phyloP scores from a whole-genome alignment of 1,139 yeast species.

The Candida tunisiensis region DNA sequence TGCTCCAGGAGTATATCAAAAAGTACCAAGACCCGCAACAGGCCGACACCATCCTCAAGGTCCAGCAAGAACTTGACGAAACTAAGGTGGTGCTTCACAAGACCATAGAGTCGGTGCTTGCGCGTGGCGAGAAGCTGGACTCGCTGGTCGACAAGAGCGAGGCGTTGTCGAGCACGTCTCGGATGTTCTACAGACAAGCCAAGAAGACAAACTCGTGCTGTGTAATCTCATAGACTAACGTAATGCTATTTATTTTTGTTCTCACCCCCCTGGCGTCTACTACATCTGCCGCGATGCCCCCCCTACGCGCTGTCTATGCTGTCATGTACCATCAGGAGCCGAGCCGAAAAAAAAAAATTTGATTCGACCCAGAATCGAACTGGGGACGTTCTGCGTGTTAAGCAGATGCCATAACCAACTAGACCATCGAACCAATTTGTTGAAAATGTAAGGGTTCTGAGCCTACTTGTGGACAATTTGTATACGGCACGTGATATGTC shows the following conservation, averaged over 20 bases:
- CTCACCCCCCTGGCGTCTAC: no score
- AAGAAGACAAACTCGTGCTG: conserved; percentile 97
- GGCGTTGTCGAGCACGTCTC: conserved; percentile 72
- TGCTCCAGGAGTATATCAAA: conserved; percentile 50
- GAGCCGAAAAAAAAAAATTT: conserved; percentile 12
- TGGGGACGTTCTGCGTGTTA: conserved; percentile 99
- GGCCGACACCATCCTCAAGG: conserved; percentile 94
- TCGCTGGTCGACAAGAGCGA: conserved; percentile 90
- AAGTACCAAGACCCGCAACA: conserved; percentile 95
- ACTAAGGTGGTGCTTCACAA: conserved; percentile 92
- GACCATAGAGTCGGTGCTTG: conserved; percentile 86
- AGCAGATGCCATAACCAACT: conserved; percentile 99
- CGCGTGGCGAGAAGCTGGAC: conserved; percentile 92
- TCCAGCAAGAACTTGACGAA: conserved; percentile 94
- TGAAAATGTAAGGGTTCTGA: no score
- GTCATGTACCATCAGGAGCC: neutral
- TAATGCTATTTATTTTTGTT: no score
- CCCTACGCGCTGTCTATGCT: no score
- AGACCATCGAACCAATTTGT: conserved; percentile 62
- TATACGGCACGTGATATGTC: no score
- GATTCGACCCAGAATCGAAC: conserved; percentile 99
- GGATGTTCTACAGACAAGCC: conserved; percentile 95
- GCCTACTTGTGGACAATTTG: no score
- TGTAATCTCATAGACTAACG: conserved; percentile 56
- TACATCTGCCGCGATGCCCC: no score